Conservation (phyloP, 225 moss, liverwort and hornwort genomes). For the Asterella californica region DNA sequence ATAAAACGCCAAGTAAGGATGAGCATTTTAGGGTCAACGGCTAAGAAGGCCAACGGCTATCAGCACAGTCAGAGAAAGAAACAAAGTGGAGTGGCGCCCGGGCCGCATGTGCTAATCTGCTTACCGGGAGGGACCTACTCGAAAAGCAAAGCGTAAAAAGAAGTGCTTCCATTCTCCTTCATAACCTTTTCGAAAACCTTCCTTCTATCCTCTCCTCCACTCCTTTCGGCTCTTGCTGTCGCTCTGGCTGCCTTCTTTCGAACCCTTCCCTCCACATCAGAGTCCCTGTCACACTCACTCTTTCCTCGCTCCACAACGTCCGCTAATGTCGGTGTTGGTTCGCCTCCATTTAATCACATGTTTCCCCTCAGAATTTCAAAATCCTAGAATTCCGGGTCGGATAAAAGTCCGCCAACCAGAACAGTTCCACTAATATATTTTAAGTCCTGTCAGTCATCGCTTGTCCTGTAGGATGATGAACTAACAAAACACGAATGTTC, state of each 20-base stretch:
- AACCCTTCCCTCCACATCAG: neutral
- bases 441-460: neutral
- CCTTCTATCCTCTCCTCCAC: neutral
- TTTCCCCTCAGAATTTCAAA: neutral
- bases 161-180: neutral
- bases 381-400: neutral
- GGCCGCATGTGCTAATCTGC: slow-evolving; percentile 9
- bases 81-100: neutral
- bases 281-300: neutral
- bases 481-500: neutral
- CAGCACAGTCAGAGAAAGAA: neutral
- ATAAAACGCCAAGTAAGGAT: slow-evolving; percentile 2
- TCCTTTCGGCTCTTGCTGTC: neutral
- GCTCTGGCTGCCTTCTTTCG: neutral
- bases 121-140: neutral
- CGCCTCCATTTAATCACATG: slow-evolving; percentile 1
- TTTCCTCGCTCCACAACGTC: neutral
- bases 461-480: neutral
- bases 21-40: slow-evolving; percentile 9
- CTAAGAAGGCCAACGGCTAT: slow-evolving; percentile 21
- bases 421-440: neutral
- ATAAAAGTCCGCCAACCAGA: neutral
- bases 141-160: neutral
- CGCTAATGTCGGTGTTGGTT: slow-evolving; percentile 5
- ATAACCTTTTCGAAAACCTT: neutral